Evolutionary conservation across 2,329 filamentous ascomycete species (phyloP), one percentile per base, ranked within the genome.

Genomic region (Beauveria brongniartii): DNA sequence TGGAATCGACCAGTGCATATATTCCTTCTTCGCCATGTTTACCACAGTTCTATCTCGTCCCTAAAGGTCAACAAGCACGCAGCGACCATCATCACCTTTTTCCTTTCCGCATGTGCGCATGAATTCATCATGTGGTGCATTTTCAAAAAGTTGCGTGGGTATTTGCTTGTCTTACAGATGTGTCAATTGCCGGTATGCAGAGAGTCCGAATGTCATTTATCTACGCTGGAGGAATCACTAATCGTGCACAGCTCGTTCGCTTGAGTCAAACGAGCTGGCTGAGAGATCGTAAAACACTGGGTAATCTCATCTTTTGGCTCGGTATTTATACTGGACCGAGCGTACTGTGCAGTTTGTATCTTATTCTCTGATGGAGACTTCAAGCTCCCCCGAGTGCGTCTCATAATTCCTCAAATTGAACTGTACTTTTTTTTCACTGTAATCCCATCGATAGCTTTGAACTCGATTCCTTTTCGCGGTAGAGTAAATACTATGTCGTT

Each of bases 61-160:
- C 82, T 91, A 71, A 85, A 85, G 63, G 79, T 92, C 56, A 84
- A 85, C 66, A 87, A 87, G 69, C 80, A 84, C 65, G 84, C 84
- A 5, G 90, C 90, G 2, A 91, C 89, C 0, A 82, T 91, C 57
- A 85, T 90, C 50, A 92, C 89, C 0, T 92, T 92, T 69, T 79
- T 91, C 65, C 75, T 92, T 20, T 87, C 83, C 8, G 87, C 88
- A 0, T 80, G 86, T 64, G 80, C 90, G 22, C 88, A 92, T 68
- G 89, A 92, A 71, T 75, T 92, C 51, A 81, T 91, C 68, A 92
- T 92, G 89, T 88, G 87, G 77, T 89, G 89, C 65, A 78, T 92
- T 40, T 92, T 92, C 72, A 88, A 87, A 72, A 91, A 91, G 72
- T 78, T 92, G 10, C 77, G 89, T 44, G 89, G 89, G 0, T 92